phyloP scores from a whole-genome alignment of 1,284 basidiomycete genomes.

The Cutaneotrichosporon sp. region DNA sequence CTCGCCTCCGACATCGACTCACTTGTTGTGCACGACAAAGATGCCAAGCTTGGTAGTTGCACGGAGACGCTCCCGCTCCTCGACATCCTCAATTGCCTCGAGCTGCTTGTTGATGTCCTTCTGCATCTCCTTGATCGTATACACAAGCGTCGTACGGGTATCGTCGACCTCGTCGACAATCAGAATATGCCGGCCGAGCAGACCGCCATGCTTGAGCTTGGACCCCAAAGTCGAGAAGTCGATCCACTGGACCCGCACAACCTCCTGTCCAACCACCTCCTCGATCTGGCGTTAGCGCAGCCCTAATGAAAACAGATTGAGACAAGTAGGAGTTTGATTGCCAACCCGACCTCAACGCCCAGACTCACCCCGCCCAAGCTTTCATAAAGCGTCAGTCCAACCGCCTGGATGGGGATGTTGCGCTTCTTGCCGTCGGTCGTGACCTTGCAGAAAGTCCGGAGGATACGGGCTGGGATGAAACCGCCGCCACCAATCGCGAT shows the following conservation, averaged over 20 bases:
- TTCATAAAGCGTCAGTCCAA: constrained; percentile 90
- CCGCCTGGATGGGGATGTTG: constrained; percentile 83
- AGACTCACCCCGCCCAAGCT: constrained; percentile 62
- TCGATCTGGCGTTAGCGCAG: constrained; percentile 55
- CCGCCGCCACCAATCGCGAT: constrained; percentile 61
- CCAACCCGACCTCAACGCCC: neutral
- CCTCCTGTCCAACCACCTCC: constrained; percentile 77
- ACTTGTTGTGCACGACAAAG: constrained; percentile 94
- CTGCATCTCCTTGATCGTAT: constrained; percentile 79
- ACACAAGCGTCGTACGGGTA: constrained; percentile 85
- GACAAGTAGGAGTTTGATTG: too few species aligned
- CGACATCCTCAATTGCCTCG: constrained; percentile 59
- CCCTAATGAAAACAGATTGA: too few species aligned
- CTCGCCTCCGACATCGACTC: too few species aligned
- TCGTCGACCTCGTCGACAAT: constrained; percentile 95
- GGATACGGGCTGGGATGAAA: constrained; percentile 89
- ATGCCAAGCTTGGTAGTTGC: constrained; percentile 72
- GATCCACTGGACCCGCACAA: constrained; percentile 85
- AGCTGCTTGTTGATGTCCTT: constrained; percentile 80
- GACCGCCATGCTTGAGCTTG: constrained; percentile 50
- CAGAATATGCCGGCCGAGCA: constrained; percentile 74
- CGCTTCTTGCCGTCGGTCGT: constrained; percentile 62
- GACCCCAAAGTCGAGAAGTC: constrained; percentile 57
- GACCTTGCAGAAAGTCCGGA: constrained; percentile 85
- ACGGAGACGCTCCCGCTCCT: constrained; percentile 67